Base-by-base conservation (phyloP, 2,329 filamentous ascomycete species). In the Cercospora beticola region DNA sequence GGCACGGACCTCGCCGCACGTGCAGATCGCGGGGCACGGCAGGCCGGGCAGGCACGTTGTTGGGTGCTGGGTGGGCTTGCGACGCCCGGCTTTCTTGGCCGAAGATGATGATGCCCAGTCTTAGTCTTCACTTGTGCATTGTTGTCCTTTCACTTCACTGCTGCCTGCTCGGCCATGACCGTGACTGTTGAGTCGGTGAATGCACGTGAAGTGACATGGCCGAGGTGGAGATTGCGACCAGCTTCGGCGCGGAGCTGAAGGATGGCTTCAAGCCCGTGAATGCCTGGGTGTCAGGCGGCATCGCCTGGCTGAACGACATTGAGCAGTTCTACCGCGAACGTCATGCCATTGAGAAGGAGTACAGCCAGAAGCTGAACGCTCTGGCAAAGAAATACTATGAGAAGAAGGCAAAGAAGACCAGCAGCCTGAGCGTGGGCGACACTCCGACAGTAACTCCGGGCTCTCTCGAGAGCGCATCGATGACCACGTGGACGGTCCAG, bases 281-380 rank as follows among this genome's bases (percentile, higher is more conserved):
- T 82, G 88, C 87, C 76, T 99, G 95, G 95, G 88, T 96, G 67
- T 86, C 89, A 71, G 90, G 92, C 79, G 93, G 94, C 72, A 97
- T 99, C 79, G 85, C 88, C 73, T 99, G 94, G 94, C 89, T 99
- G 68, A 94, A 97, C 76, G 95, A 99, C 76, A 92, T 99, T 71
- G 93, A 99, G 80, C 90, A 92, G 78, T 99, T 98, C 84, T 99
- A 98, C 84, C 92, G 95, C 72, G 95, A 99, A 81, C 89, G 96
- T 67, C 92, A 93, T 78, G 89, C 85, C 40, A 97, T 99, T 79
- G 95, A 99, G 83, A 97, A 97, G 82, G 96, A 99, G 80, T 98
- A 99, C 80, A 91, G 92, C 76, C 87, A 90, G 72, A 98, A 94
- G 81, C 88, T 99, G 72, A 91, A 88, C 74, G 89, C 89, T 2